phyloP scores from a whole-genome alignment of 257 asterid species.

The Solanum acaule region DNA sequence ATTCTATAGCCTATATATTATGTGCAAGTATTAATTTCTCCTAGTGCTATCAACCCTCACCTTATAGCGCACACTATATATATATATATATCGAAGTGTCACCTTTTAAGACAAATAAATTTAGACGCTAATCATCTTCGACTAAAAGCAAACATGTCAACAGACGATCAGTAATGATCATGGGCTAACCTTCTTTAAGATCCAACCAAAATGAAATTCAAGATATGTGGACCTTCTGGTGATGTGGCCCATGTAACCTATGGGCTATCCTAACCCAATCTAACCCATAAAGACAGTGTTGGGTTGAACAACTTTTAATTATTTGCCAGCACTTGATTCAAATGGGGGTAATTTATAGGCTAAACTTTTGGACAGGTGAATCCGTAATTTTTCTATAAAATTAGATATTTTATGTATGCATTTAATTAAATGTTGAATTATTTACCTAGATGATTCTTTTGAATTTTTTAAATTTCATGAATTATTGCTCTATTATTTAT shows the following conservation, averaged over 20 bases:
- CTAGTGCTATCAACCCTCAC: not conserved
- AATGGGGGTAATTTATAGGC: not conserved
- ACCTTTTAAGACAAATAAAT: too few species aligned
- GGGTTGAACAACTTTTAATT: not conserved
- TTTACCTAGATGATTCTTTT: not conserved
- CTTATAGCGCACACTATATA: not conserved
- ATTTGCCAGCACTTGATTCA: not conserved
- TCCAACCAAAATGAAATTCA: not conserved
- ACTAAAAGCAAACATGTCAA: too few species aligned
- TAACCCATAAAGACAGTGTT: not conserved
- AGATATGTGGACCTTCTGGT: not conserved
- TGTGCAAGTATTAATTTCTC: not conserved
- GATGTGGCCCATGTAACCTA: not conserved
- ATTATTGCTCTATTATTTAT: not conserved
- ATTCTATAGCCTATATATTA: not conserved
- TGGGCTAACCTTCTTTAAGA: not conserved
- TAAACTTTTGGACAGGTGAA: too few species aligned
- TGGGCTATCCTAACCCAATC: not conserved
- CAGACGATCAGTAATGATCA: not conserved
- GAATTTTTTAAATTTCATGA: not conserved
- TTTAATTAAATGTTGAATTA: too few species aligned
- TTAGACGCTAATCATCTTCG: too few species aligned
- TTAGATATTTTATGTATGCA: not conserved
- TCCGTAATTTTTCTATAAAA: too few species aligned
- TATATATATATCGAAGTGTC: too few species aligned